These are phyloP conservation scores for Neopestalotiopsis clavispora DNA, from an alignment of 2,329 filamentous ascomycete genomes.

Conservation along the genomic window DNA sequence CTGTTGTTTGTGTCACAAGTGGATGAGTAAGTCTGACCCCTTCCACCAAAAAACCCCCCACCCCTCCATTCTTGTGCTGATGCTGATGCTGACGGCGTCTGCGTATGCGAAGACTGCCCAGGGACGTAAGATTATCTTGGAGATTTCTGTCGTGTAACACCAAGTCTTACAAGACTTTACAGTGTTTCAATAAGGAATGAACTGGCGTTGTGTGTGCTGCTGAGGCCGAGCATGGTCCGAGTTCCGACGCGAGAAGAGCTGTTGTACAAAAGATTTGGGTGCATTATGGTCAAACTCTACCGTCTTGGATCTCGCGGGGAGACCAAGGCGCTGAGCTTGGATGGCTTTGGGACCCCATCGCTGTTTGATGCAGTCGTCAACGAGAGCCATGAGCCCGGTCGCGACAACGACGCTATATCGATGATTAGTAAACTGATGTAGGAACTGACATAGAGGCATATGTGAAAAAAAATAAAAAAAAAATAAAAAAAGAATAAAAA, in stretches of 20 bases:
- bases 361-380: slow-evolving; percentile 89
- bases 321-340: slow-evolving; percentile 44
- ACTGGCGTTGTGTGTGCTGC: slow-evolving; percentile 37
- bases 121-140: slow-evolving; percentile 17
- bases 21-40: slow-evolving; percentile 16
- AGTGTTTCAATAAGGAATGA: slow-evolving; percentile 39
- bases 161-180: slow-evolving; percentile 4
- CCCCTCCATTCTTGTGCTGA: background rate
- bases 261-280: slow-evolving; percentile 42
- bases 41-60: background rate
- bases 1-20: background rate
- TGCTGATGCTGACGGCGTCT: slow-evolving; percentile 5
- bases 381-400: slow-evolving; percentile 85
- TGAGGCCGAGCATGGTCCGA: slow-evolving; percentile 45
- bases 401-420: slow-evolving; percentile 77
- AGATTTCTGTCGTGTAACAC: slow-evolving; percentile 23
- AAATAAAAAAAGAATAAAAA: background rate
- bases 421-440: slow-evolving; percentile 12
- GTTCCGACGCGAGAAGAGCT: slow-evolving; percentile 46
- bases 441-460: no score
- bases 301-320: slow-evolving; percentile 39
- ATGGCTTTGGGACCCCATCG: slow-evolving; percentile 63
- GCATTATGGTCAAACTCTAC: slow-evolving; percentile 35
- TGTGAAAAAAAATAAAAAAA: background rate
- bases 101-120: background rate